Base-by-base conservation (phyloP, 2,329 filamentous ascomycete genomes). In the Alternaria viburni region DNA sequence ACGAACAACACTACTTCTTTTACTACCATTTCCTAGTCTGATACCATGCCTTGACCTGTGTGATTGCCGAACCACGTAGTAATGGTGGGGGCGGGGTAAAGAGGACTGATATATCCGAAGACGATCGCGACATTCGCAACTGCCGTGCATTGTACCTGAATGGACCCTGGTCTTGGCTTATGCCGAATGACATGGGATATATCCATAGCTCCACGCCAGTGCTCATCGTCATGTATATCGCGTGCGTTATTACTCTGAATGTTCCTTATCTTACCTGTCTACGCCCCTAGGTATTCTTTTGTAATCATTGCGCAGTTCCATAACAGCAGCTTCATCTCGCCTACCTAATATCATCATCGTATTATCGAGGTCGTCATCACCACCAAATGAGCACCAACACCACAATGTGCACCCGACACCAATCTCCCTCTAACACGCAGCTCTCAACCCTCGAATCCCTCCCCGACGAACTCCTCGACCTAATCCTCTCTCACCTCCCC, bases 391-490 rank as follows among this genome's bases (percentile, higher is more conserved):
- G 32, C 32, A 36, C 9, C 15, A 23, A 47, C 45, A 47, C 45
- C n/a, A 47, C 23, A 12, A 41, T 41, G 32, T 17, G 0, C 32
- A 41, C 15, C 2, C 32, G 6, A 17, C 2, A n/a, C 9, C 36
- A 10, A 41, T 17, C 36, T 11, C 19, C 41, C n/a, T 47, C 3
- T 21, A 12, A 17, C 3, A 64, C 57, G 44, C 36, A 36, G n/a
- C 25, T 45, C 5, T 61, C 62, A n/a, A 19, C 15, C 23, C 17
- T 65, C 30, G 25, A 43, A 43, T 44, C 28, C 12, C 62, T 69
- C 21, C 69, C 69, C 11, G 66, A 69, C 54, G 68, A 70, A 58
- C 60, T 69, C 45, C 49, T 69, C 30, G 66, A 62, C n/a, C 52
- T 50, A 17, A 67, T 70, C 19, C 12, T 63, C 17, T 19, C 36